Evolutionary conservation across 495 filamentous ascomycete genomes (phyloP), one percentile per base, ranked within the genome.

Genomic region (Massariosphaeria phaeospora): DNA sequence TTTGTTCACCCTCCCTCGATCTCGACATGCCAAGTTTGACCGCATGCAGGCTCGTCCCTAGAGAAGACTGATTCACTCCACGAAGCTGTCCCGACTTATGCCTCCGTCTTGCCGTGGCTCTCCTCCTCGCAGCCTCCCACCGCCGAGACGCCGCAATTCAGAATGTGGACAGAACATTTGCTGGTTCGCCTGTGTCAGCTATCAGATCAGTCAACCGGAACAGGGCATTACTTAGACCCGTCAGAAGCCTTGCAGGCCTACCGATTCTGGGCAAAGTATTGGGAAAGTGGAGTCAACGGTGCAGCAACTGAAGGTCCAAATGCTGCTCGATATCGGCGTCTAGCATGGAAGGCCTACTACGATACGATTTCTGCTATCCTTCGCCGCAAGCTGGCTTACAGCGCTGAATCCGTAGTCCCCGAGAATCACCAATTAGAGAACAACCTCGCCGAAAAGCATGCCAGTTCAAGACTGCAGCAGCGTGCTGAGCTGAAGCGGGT

Each of bases 331-430:
- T 47, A 45, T 59, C 74, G 79, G 57, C 71, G 82, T 54, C 69
- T 75, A 30, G 75, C 91, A 12, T 96, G 88, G 89, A 83, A 79
- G 63, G 77, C 83, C 43, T 95, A 96, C 64, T 95, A 94, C 65
- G 72, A 76, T 49, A 76, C 83, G 1, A 70, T 95, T 20, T 91
- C 88, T 6, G 69, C 68, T n/a, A 76, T 85, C 13, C 58, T 86
- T 25, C 79, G 80, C 57, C 63, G 75, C 45, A 76, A 73, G 54
- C 63, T 76, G 35, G 72, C 72, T 47, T 62, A 65, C 62, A 52
- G 51, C 29, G 29, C 52, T 13, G 51, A 55, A 20, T 21, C 40
- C 31, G 20, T 45, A 7, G 23, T 7, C 3, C 12, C 51, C 3
- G 44, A 49, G 12, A 23, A 20, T 31, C 43, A 33, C 9, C n/a